Percentiles rank a stretch among this genome's conserved stretches.
These are phyloP conservation scores for Lineolata rhizophorae DNA, from an alignment of 495 filamentous ascomycete genomes.

Conservation along the genomic window DNA sequence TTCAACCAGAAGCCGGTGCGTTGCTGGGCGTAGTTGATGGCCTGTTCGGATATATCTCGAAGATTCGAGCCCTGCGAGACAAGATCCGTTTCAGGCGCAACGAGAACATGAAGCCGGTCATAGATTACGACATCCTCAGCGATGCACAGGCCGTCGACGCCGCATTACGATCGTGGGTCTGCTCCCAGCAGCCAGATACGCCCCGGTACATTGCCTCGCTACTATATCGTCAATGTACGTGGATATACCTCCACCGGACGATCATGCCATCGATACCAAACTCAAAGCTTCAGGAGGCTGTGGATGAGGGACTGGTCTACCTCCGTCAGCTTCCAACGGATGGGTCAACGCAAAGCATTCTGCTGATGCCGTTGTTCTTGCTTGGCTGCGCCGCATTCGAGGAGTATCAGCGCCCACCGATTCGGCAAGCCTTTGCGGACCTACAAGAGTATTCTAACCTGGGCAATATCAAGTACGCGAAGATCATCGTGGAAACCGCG, in stretches of 20 bases:
- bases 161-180: constrained; percentile 55
- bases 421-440: constrained; percentile 42
- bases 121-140: constrained; percentile 53
- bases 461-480: constrained; percentile 57
- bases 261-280: constrained; percentile 52
- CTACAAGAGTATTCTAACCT: constrained; percentile 60
- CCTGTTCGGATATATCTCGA: constrained; percentile 57
- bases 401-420: constrained; percentile 40
- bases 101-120: constrained; percentile 39
- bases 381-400: constrained; percentile 74
- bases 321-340: constrained; percentile 38
- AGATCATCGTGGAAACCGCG: constrained; percentile 52
- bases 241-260: constrained; percentile 76
- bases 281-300: constrained; percentile 45
- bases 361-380: constrained; percentile 74
- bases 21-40: constrained; percentile 77
- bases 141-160: constrained; percentile 59
- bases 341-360: constrained; percentile 46
- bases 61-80: constrained; percentile 61
- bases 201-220: constrained; percentile 54
- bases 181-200: constrained; percentile 44
- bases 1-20: constrained; percentile 49
- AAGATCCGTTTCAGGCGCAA: constrained; percentile 45
- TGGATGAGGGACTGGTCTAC: constrained; percentile 55
- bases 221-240: constrained; percentile 75